Base-by-base conservation (phyloP, 352 stramenopile genomes). In the Pythium monospermum region DNA sequence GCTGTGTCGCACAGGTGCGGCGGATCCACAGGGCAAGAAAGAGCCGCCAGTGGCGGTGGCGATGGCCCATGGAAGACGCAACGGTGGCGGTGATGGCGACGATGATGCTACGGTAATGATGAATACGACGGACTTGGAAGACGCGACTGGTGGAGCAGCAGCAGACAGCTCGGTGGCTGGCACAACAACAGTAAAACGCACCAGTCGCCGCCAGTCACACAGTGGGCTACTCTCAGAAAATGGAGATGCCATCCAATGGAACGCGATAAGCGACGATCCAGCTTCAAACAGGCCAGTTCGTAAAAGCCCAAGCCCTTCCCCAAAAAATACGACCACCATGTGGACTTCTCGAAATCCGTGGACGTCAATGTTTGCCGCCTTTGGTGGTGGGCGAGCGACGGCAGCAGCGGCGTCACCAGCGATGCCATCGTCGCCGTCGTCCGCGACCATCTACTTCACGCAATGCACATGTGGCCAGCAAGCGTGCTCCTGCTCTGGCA, bases 401-500 rank as follows among this genome's bases (percentile, higher is more conserved):
- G 26, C 18, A 4, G 31, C 23, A 2, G 41, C 45, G 10, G 31
- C 30, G 16, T 6, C 36, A 7, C 19, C 23, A 1, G 39, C n/a
- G 6, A 22, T 45, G 2, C 35, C 53, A 12, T 54, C 53, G 4
- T n/a, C n/a, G n/a, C n/a, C n/a, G n/a, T 55, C 53, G 1, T 50
- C 53, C 11, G 53, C 53, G 7, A 61, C 46, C 1, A 61, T 61
- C 13, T 61, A 61, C 53, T 61, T 61, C 19, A 46, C 25, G 25
- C 38, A 26, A n/a, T 60, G 53, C 23, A 36, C 53, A 19, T 54
- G 53, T 28, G 10, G 35, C 8, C 19, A 10, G 35, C 35, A 5
- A 40, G 35, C 35, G 35, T 43, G 47, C 19, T 23, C 47, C 4
- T 52, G 31, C 22, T 32, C 44, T 19, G 19, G 28, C 3, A 4